Evolutionary conservation across 345 rosid genomes (phyloP).

Genomic region (Boechera stricta): DNA sequence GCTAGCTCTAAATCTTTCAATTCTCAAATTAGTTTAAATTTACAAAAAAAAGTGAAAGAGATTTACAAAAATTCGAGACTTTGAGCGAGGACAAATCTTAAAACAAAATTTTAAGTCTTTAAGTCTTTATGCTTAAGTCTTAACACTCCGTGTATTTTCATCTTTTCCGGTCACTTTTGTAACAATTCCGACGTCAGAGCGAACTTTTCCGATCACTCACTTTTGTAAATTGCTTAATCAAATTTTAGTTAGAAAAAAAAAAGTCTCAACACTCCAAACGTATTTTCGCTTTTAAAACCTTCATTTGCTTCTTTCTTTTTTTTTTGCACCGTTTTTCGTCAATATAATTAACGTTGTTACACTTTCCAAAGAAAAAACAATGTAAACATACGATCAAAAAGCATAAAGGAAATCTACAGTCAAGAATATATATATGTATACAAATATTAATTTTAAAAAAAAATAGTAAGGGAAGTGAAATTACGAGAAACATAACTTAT

Average conservation of each 20-base stretch:
- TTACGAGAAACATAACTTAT: constrained; percentile 33
- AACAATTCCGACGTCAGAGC: too few species aligned
- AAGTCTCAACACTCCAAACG: neutral
- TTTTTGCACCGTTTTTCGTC: constrained; percentile 1
- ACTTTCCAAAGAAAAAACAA: constrained; percentile 3
- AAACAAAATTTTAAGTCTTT: too few species aligned
- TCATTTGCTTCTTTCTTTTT: neutral
- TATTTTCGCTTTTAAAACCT: constrained; percentile 3
- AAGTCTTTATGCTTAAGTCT: too few species aligned
- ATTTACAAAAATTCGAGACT: neutral
- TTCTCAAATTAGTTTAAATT: neutral
- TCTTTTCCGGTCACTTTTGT: too few species aligned
- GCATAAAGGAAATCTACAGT: constrained; percentile 32
- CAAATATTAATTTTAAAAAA: constrained; percentile 5
- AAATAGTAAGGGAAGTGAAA: constrained; percentile 26
- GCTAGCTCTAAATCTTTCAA: neutral
- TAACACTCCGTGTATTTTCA: too few species aligned
- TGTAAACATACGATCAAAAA: constrained; percentile 28
- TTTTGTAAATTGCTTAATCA: too few species aligned
- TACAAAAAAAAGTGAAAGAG: neutral
- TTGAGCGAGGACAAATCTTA: too few species aligned
- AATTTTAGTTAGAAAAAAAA: too few species aligned
- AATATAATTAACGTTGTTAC: constrained; percentile 17
- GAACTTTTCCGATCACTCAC: too few species aligned
- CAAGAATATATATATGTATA: constrained; percentile 28